phyloP scores from a whole-genome alignment of 805 yeast genomes.

The Komagataella phaffii region DNA sequence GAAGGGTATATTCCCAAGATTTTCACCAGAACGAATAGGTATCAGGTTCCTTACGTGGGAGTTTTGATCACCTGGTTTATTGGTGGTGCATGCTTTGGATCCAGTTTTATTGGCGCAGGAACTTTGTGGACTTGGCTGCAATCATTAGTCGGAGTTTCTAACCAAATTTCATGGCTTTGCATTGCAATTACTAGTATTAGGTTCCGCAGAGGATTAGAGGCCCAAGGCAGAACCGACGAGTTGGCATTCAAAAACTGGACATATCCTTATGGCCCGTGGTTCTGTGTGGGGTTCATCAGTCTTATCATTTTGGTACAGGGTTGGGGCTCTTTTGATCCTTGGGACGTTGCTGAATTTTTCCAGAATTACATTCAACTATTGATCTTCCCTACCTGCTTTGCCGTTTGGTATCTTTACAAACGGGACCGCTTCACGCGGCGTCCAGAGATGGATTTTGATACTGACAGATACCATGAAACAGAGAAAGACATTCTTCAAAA shows the following conservation, averaged over 20 bases:
- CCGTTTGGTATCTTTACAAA: slow-evolving; percentile 41
- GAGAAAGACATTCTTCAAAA: slow-evolving; percentile 31
- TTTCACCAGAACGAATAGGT: slow-evolving; percentile 27
- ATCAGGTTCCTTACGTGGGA: slow-evolving; percentile 33
- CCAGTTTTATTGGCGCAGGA: slow-evolving; percentile 41
- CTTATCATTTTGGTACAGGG: slow-evolving; percentile 25
- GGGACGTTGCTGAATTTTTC: slow-evolving; percentile 36
- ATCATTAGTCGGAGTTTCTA: slow-evolving; percentile 37
- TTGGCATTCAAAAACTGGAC: slow-evolving; percentile 32
- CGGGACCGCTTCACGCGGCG: slow-evolving; percentile 32
- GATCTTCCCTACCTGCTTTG: slow-evolving; percentile 40
- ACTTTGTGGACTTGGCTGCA: slow-evolving; percentile 41
- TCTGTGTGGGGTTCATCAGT: slow-evolving; percentile 19
- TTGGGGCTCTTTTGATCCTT: slow-evolving; percentile 36
- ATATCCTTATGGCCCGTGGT: slow-evolving; percentile 36
- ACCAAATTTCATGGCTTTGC: slow-evolving; percentile 44
- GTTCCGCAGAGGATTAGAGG: slow-evolving; percentile 43
- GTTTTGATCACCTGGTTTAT: slow-evolving; percentile 35
- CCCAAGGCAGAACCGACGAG: slow-evolving; percentile 31
- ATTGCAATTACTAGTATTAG: slow-evolving; percentile 45
- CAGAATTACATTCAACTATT: slow-evolving; percentile 39
- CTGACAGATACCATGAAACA: slow-evolving; percentile 35
- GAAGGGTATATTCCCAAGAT: slow-evolving; percentile 33
- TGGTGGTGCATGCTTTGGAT: slow-evolving; percentile 48
- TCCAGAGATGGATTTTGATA: slow-evolving; percentile 22